phyloP scores from a whole-genome alignment of 1,284 basidiomycete species.

The Gomphus bonarii region DNA sequence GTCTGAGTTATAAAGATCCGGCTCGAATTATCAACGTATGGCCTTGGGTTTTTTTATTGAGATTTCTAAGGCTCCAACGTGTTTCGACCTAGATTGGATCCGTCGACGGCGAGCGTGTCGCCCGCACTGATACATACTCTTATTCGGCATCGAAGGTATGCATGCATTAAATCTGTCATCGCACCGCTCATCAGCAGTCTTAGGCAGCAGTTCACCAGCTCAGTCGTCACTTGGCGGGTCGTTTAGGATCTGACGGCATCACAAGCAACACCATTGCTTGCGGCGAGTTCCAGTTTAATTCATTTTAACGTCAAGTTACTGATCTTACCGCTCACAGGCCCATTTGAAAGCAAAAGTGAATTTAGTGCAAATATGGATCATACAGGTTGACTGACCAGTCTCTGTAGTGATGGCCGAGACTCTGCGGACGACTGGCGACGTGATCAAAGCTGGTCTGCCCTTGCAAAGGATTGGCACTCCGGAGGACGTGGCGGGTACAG shows the following conservation, averaged over 20 bases:
- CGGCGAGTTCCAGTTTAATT: constrained; percentile 27
- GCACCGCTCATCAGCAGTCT: background rate
- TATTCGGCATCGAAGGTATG: constrained; percentile 57
- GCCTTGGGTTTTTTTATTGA: constrained; percentile 5
- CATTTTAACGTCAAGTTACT: background rate
- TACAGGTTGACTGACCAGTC: background rate
- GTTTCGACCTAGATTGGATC: constrained; percentile 46
- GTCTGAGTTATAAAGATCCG: constrained; percentile 33
- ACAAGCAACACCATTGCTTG: constrained; percentile 63
- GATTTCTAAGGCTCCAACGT: background rate
- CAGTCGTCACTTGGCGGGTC: constrained; percentile 48
- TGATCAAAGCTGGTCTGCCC: constrained; percentile 38
- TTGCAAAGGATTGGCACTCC: constrained; percentile 47
- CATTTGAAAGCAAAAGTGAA: constrained; percentile 41
- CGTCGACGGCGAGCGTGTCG: constrained; percentile 45
- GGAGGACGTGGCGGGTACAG: constrained; percentile 54
- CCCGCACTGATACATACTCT: constrained; percentile 54
- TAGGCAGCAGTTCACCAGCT: constrained; percentile 48
- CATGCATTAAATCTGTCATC: background rate
- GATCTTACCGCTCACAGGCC: constrained; percentile 21
- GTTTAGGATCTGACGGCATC: constrained; percentile 51
- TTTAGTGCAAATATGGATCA: constrained; percentile 13
- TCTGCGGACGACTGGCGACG: constrained; percentile 36
- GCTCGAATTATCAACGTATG: constrained; percentile 54
- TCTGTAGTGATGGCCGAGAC: constrained; percentile 50